Conservation (phyloP, 495 filamentous ascomycete species). For the Geoglossum glabrum region DNA sequence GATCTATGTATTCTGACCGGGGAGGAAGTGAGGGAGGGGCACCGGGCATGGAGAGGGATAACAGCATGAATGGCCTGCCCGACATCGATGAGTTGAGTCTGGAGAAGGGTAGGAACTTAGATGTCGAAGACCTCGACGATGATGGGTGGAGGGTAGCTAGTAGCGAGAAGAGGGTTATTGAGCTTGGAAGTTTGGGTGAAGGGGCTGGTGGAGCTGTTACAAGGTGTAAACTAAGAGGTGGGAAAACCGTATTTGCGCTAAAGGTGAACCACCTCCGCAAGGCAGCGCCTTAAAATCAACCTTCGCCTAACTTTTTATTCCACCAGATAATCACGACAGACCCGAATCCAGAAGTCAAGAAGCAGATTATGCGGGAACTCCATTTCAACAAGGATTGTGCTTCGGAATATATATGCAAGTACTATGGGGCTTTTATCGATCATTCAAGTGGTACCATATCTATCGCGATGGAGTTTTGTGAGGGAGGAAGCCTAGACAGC, state of each 20-base stretch:
- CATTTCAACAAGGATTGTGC: slow-evolving; percentile 95
- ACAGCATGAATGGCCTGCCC: slow-evolving; percentile 10
- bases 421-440: slow-evolving; percentile 92
- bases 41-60: slow-evolving; percentile 9
- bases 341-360: slow-evolving; percentile 91
- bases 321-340: slow-evolving; percentile 87
- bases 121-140: slow-evolving; percentile 88
- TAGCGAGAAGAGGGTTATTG: slow-evolving; percentile 64
- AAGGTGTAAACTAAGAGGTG: slow-evolving; percentile 65
- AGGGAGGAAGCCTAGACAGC: slow-evolving; percentile 83
- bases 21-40: slow-evolving; percentile 36
- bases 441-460: slow-evolving; percentile 83
- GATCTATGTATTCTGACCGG: slow-evolving; percentile 59
- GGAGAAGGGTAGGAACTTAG: slow-evolving; percentile 27
- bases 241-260: slow-evolving; percentile 86
- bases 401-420: slow-evolving; percentile 83
- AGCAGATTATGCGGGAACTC: slow-evolving; percentile 87
- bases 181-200: slow-evolving; percentile 81
- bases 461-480: slow-evolving; percentile 98
- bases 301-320: neutral
- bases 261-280: slow-evolving; percentile 38
- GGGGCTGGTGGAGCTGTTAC: slow-evolving; percentile 94
- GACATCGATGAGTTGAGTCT: slow-evolving; percentile 9
- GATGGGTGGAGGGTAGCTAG: slow-evolving; percentile 87
- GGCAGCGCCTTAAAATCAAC: neutral